These are phyloP conservation scores for Pseudogymnoascus sp. DNA, from an alignment of 2,329 filamentous ascomycete species.

Conservation along the genomic window DNA sequence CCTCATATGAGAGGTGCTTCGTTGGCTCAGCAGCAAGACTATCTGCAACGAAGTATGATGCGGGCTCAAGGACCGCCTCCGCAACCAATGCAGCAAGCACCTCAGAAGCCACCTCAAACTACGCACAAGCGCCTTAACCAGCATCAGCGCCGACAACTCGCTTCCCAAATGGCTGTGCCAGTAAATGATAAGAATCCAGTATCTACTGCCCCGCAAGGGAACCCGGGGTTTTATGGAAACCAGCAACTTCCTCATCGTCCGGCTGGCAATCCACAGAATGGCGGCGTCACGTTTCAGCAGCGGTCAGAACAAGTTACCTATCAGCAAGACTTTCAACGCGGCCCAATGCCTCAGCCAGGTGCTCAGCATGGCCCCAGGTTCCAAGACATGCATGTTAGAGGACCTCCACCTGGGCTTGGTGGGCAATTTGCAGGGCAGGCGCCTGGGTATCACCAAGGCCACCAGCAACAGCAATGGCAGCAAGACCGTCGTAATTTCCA, in stretches of 20 bases:
- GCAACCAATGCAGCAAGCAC: background rate
- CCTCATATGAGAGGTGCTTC: constrained; percentile 20
- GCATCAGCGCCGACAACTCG: constrained; percentile 16
- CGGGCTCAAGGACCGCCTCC: background rate
- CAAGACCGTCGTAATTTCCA: constrained; percentile 3
- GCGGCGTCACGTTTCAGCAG: constrained; percentile 15
- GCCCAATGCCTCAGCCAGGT: constrained; percentile 20
- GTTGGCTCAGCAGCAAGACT: constrained; percentile 18
- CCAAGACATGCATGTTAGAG: background rate
- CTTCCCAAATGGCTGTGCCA: constrained; percentile 11
- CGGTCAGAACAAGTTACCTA: constrained; percentile 14
- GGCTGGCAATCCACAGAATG: background rate
- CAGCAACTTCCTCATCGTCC: background rate
- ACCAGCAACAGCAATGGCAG: background rate
- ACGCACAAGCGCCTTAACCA: constrained; percentile 20
- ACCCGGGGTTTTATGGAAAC: constrained; percentile 7
- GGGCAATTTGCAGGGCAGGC: background rate
- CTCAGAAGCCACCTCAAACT: background rate
- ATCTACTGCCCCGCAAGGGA: constrained; percentile 11
- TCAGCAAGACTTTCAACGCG: constrained; percentile 21
- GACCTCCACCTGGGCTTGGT: background rate
- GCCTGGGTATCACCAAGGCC: background rate
- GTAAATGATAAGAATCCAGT: constrained; percentile 10
- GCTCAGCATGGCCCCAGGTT: background rate
- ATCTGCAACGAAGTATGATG: constrained; percentile 10